Evolutionary conservation across 2,329 filamentous ascomycete genomes (phyloP).

Genomic region (Fusarium coicis): DNA sequence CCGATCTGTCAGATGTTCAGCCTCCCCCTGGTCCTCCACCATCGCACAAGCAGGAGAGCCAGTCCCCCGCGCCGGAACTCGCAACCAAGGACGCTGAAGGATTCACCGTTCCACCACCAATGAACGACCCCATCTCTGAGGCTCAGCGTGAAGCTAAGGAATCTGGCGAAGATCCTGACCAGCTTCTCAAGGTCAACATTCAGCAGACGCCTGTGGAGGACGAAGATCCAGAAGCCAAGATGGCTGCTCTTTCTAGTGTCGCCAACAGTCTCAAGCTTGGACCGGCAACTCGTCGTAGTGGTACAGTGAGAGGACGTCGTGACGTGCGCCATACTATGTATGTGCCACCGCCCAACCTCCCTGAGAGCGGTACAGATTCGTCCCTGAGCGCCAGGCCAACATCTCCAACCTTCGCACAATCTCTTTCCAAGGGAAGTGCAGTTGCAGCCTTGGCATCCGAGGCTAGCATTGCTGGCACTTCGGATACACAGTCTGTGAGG

Average conservation of each 20-base stretch:
- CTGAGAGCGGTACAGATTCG: constrained; percentile 48
- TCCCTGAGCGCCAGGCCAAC: constrained; percentile 29
- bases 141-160: constrained; percentile 72
- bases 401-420: constrained; percentile 38
- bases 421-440: constrained; percentile 52
- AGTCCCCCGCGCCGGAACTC: constrained; percentile 45
- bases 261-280: constrained; percentile 76
- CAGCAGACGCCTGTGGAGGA: constrained; percentile 81
- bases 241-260: constrained; percentile 79
- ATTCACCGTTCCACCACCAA: constrained; percentile 75
- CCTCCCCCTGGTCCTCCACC: constrained; percentile 64
- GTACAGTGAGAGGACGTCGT: constrained; percentile 86
- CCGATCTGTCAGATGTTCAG: constrained; percentile 62
- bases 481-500: constrained; percentile 90
- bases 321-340: constrained; percentile 94
- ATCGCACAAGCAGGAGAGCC: constrained; percentile 51
- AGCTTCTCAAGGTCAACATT: constrained; percentile 83
- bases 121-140: constrained; percentile 74
- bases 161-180: constrained; percentile 67
- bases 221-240: constrained; percentile 78
- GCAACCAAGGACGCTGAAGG: constrained; percentile 77
- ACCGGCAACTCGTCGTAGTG: constrained; percentile 74
- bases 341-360: constrained; percentile 62
- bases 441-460: constrained; percentile 71
- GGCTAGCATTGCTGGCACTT: constrained; percentile 66